Percentiles rank a stretch among this genome's conserved stretches.
These are phyloP conservation scores for Fragaria ananassa DNA, from an alignment of 306 rosid genomes.

Conservation along the genomic window DNA sequence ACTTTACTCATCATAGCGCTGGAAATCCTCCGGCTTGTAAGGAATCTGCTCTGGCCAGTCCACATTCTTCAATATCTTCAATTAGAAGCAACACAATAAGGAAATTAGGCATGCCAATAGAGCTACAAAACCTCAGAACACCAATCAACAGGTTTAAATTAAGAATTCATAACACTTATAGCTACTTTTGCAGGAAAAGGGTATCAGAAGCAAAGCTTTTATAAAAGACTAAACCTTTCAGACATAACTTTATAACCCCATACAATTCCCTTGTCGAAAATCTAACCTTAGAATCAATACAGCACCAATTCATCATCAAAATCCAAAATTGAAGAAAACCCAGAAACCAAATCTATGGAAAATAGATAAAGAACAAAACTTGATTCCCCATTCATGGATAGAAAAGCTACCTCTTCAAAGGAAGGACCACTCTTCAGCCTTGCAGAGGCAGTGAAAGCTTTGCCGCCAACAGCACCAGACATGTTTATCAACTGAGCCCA, in stretches of 20 bases:
- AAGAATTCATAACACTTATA: background rate
- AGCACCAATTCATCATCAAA: background rate
- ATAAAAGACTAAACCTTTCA: slow-evolving; percentile 1
- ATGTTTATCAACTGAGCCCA: slow-evolving; percentile 44
- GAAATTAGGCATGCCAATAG: slow-evolving; percentile 9
- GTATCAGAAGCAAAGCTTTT: background rate
- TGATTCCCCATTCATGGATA: background rate
- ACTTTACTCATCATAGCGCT: slow-evolving; percentile 72
- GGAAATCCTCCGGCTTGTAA: slow-evolving; percentile 73
- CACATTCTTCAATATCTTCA: slow-evolving; percentile 58
- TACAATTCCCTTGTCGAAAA: no score
- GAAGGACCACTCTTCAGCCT: slow-evolving; percentile 35
- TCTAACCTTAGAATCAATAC: background rate
- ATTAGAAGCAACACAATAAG: background rate
- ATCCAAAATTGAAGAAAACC: slow-evolving; percentile 1
- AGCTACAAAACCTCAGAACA: background rate
- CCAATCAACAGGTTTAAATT: slow-evolving; percentile 8
- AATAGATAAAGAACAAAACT: background rate
- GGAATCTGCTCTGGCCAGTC: slow-evolving; percentile 79
- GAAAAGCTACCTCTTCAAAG: slow-evolving; percentile 53
- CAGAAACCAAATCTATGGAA: background rate
- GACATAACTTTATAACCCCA: background rate
- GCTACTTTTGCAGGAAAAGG: background rate
- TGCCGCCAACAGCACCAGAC: slow-evolving; percentile 35
- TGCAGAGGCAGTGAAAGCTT: slow-evolving; percentile 63